Evolutionary conservation across 2,329 filamentous ascomycete genomes (phyloP), one percentile per base, ranked within the genome.

Genomic region (Epichloe gansuensis): DNA sequence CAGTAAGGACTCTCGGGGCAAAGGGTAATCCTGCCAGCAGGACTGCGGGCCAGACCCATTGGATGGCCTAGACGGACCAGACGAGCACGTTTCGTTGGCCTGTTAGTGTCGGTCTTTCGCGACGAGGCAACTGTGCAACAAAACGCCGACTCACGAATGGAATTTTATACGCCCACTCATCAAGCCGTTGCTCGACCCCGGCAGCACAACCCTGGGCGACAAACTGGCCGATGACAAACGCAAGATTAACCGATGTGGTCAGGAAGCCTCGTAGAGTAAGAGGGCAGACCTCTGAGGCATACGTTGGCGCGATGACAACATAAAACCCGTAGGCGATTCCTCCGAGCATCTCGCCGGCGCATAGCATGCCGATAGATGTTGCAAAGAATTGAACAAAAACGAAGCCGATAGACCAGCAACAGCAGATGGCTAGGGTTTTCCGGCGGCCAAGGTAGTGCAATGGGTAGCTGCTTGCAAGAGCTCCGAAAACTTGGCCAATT

Each of bases 341-440:
- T 25, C 77, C 76, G 0, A 85, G 69, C 2, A 85, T 67, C 68
- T 84, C 79, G 31, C 80, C 78, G 2, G 77, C 77, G n/a, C 82
- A 73, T 2, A 84, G 69, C 12, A 76, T 74, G 7, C 71, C 60
- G 12, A 82, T 69, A 1, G 74, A 76, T 2, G 74, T 72, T 12
- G 79, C 78, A 58, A 82, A 83, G 68, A 83, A 82, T 57, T 82
- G 78, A 52, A 83, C 75, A 61, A 82, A 83, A 53, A 83, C 74
- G 42, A 82, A 74, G 1, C 66, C 71, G 12, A 72, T 71, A 2
- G 75, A 77, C 54, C 75, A 61, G 9, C 64, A 52, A 25, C 75
- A 69, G 56, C 73, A 76, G 4, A 61, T 61, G 52, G 67, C 71
- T 42, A 75, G 72, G 0, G 74, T 75, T 60, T 61, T 61, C 54